Evolutionary conservation across 2,329 filamentous ascomycete genomes (phyloP), one percentile per base, ranked within the genome.

Genomic region (Pseudocercospora fuligena): DNA sequence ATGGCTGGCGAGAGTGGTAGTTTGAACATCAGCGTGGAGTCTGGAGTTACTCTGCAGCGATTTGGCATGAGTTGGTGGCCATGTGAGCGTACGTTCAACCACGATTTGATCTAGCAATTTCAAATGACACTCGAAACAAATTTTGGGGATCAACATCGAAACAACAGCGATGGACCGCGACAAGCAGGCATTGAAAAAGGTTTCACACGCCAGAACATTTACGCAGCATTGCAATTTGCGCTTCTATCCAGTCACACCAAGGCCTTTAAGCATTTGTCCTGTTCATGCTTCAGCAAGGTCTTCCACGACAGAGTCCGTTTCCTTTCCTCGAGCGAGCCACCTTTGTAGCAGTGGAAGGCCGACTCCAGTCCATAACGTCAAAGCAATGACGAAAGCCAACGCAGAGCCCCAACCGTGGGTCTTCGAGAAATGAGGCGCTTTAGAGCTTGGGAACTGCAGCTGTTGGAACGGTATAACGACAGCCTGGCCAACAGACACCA

Each of bases 1-100:
- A 86, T 62, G 80, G 79, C 21, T 88, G 87, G 87, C 84, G 85
- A 60, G 86, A 88, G 27, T 51, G 47, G 54, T 46, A 47, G 47
- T 61, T 49, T 36, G 56, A 31, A 36, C 57, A 61, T 60, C 12
- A 68, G 66, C 66, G 64, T 43, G 66, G 68, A 67, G 68, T 70
- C 59, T 61, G 66, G 68, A 59, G 66, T 70, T 70, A 60, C 36
- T 58, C 21, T 16, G 23, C 51, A 29, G 16, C 51, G 25, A 16
- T 9, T 12, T 12, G 51, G 25, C 14, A 25, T 54, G 25, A 54
- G 3, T 54, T 29, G 51, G 51, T 5, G 25, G 25, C 51, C 51
- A 54, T 27, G 3, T 54, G 51, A 54, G 51, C 51, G 23, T 54
- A 31, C 8, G 5, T 54, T 14, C 31, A 54, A 7, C 51, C 21